Percentiles rank a stretch among this genome's conserved stretches.
phyloP scores from a whole-genome alignment of 139 green algal species.

The Volvox africanus region DNA sequence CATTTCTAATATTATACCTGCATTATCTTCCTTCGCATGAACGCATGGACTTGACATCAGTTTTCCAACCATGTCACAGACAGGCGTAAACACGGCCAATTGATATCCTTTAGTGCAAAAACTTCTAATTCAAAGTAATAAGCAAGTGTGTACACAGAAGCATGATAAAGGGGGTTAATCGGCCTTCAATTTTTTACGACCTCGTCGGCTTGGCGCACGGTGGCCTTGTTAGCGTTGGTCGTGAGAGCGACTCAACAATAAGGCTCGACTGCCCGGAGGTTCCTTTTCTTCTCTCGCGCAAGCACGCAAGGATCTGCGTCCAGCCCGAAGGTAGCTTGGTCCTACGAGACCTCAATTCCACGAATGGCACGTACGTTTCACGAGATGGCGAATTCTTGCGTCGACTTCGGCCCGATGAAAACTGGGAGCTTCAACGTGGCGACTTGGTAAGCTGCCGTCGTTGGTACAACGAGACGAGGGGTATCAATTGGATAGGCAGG shows the following conservation, averaged over 20 bases:
- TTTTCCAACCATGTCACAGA: too few species aligned
- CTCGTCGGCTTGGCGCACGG: slow-evolving; percentile 43
- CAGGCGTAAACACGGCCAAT: not conserved
- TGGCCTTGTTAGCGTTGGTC: slow-evolving; percentile 47
- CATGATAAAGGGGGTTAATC: slow-evolving; percentile 48
- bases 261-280: slow-evolving; percentile 57
- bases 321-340: slow-evolving; percentile 50
- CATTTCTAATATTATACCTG: too few species aligned
- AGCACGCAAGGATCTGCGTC: slow-evolving; percentile 48
- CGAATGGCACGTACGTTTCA: slow-evolving; percentile 59
- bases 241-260: slow-evolving; percentile 48
- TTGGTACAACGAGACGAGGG: too few species aligned
- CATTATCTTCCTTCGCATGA: too few species aligned
- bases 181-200: slow-evolving; percentile 53
- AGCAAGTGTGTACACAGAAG: not conserved
- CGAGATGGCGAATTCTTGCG: slow-evolving; percentile 41
- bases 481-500: too few species aligned
- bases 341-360: slow-evolving; percentile 53
- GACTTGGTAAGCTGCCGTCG: slow-evolving; percentile 21
- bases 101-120: not conserved
- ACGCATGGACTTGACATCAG: too few species aligned
- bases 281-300: slow-evolving; percentile 57
- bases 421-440: slow-evolving; percentile 34
- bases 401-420: slow-evolving; percentile 41
- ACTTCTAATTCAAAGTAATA: not conserved